phyloP scores from a whole-genome alignment of 164 flowering plant genomes.

The Annona cherimola region DNA sequence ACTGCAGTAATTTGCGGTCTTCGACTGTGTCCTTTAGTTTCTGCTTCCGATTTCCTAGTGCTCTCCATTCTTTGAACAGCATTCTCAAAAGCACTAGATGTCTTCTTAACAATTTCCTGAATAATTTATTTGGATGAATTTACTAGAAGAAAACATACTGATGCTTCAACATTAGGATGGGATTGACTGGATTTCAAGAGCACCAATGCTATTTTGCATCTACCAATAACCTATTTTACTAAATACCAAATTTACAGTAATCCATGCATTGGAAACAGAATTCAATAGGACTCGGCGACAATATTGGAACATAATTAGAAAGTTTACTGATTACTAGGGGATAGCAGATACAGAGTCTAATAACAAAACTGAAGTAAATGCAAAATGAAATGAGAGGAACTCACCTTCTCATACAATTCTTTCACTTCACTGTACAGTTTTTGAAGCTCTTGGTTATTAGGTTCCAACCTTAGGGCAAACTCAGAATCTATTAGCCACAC shows the following conservation, averaged over 20 bases:
- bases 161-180: neutral
- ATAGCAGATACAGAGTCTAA: neutral
- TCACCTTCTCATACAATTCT: slow-evolving; percentile 62
- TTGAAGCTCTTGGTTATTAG: slow-evolving; percentile 82
- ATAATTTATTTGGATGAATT: slow-evolving; percentile 2
- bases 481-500: slow-evolving; percentile 61
- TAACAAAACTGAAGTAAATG: neutral
- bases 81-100: slow-evolving; percentile 36
- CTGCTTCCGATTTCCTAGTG: slow-evolving; percentile 3
- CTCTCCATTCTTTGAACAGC: slow-evolving; percentile 27
- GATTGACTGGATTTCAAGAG: neutral
- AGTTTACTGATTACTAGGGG: neutral
- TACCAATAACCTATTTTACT: neutral
- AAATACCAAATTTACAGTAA: neutral
- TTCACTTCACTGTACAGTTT: slow-evolving; percentile 72
- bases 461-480: slow-evolving; percentile 88
- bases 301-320: too few relatives aligned
- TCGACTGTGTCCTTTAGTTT: slow-evolving; percentile 18
- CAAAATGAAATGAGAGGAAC: neutral
- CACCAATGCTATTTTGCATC: neutral
- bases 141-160: neutral
- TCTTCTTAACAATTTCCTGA: slow-evolving; percentile 58
- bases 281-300: neutral
- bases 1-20: slow-evolving; percentile 15
- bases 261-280: neutral